Conservation (phyloP, 2,329 filamentous ascomycete species). For the Rutstroemia sydowiana region DNA sequence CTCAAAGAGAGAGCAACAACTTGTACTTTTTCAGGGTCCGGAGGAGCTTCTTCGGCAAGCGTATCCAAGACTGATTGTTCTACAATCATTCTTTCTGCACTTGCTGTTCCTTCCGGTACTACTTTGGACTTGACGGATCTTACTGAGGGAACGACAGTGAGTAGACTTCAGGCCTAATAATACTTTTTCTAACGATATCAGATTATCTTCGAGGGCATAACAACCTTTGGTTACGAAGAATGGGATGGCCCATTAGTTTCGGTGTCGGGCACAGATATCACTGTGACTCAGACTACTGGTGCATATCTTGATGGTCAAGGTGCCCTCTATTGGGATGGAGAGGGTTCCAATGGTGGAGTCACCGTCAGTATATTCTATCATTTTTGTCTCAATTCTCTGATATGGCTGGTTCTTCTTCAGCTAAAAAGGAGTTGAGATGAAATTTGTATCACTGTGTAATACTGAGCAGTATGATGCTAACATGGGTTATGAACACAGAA, state of each 20-base stretch:
- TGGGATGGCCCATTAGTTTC: conserved; percentile 58
- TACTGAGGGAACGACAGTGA: conserved; percentile 36
- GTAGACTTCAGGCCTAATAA: background rate
- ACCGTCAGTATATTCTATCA: conserved; percentile 19
- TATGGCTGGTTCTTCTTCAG: background rate
- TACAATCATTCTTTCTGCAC: conserved; percentile 44
- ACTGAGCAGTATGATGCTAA: no score
- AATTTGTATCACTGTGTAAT: no score
- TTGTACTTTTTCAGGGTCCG: conserved; percentile 47
- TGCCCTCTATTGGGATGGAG: conserved; percentile 50
- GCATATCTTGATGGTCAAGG: conserved; percentile 49
- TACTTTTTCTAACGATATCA: conserved; percentile 15
- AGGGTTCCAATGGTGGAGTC: conserved; percentile 49
- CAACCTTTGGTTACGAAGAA: conserved; percentile 58
- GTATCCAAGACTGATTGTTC: conserved; percentile 45
- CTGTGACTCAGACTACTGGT: conserved; percentile 44
- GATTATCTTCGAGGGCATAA: conserved; percentile 55
- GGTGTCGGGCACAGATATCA: conserved; percentile 49
- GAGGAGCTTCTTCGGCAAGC: conserved; percentile 37
- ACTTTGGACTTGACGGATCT: conserved; percentile 54
- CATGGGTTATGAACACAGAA: conserved; percentile 31
- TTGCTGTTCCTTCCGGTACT: conserved; percentile 48
- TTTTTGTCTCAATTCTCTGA: background rate
- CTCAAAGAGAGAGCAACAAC: conserved; percentile 22
- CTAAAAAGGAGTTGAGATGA: background rate